Base-by-base conservation (phyloP, 306 rosid genomes). In the Argentina anserina region DNA sequence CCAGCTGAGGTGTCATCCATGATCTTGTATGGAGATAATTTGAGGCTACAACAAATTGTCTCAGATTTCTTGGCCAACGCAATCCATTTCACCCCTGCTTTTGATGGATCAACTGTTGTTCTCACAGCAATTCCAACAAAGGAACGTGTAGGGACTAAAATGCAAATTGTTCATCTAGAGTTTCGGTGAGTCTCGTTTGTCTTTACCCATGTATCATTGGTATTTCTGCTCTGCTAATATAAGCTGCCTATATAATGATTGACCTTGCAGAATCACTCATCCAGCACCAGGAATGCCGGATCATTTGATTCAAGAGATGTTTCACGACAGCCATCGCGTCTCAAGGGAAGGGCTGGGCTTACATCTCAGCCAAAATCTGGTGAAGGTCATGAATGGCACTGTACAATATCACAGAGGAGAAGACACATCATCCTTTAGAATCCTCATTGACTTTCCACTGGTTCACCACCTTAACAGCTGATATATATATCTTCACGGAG, bases 351-450 rank as follows among this genome's bases (percentile, higher is more conserved):
- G 84, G 43, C 73, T 80, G 7, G 77, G 82, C 73, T 67, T 83
- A 43, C 70, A 64, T 68, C 70, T 76, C 26, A 73, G 82, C 80
- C 80, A 83, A 12, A 80, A 80, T 65, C 80, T 83, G 50, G 84
- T 80, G 75, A 80, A 80, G 82, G 76, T 76, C 46, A 80, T 83
- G 87, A 80, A 83, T 46, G 87, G 84, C 67, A 80, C 72, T 39
- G 87, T 83, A 65, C 82, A 77, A 59, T 83, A 83, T 66, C 64
- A 76, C 17, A 75, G 82, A 70, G 87, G 77, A 62, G 84, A 74
- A 13, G 75, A 73, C 23, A 76, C 53, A 29, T 80, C 87, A 55
- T 80, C 80, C 45, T 77, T 80, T 72, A 23, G 77, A 47, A 50
- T 83, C 61, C 79, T 69, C 26, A 14, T 80, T 14, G 87, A 83